Evolutionary conservation across 2,329 filamentous ascomycete species (phyloP), one percentile per base, ranked within the genome.

Genomic region (Xylaria sp.): DNA sequence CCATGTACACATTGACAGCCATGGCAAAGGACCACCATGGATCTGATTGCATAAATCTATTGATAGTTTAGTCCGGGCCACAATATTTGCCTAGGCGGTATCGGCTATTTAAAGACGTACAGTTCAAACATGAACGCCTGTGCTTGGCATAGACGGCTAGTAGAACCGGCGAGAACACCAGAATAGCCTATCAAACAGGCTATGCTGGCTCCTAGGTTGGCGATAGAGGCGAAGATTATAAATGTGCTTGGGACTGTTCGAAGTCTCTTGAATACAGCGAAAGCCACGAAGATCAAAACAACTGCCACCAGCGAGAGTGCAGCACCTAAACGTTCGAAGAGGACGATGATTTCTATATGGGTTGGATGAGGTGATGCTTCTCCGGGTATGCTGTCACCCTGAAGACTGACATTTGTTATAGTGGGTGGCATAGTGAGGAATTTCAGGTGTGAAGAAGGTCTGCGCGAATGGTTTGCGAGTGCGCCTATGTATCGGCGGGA

Each of bases 11-110:
- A 74, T 95, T 96, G 75, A 90, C 83, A 2, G 92, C 91, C 92
- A 96, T 95, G 69, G 90, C 90, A 61, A 94, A 86, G 0, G 91
- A 92, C 91, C 90, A 94, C 80, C 91, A 85, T 0, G 90, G 88
- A 78, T 93, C 90, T 5, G 90, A 90, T 71, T 91, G 89, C 87
- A 92, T 91, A 77, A 93, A 93, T 87, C 89, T 92, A 69, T 7
- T 13, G 17, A 29, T 17, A 49, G 4, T 56, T 73, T 60, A 72
- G 69, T 54, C 45, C 3, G 38, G 9, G 11, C 3, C 36, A 55
- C 6, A 7, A 20, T 44, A 20, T 1, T 5, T 50, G 9, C 45
- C 17, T 47, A 44, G 50, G n/a, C 10, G 2, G 17, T 17, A 39
- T 53, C 29, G 6, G 22, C 13, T 17, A 47, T 25, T 10, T 17